Evolutionary conservation across 495 filamentous ascomycete genomes (phyloP).

Genomic region (Xylaria scruposa): DNA sequence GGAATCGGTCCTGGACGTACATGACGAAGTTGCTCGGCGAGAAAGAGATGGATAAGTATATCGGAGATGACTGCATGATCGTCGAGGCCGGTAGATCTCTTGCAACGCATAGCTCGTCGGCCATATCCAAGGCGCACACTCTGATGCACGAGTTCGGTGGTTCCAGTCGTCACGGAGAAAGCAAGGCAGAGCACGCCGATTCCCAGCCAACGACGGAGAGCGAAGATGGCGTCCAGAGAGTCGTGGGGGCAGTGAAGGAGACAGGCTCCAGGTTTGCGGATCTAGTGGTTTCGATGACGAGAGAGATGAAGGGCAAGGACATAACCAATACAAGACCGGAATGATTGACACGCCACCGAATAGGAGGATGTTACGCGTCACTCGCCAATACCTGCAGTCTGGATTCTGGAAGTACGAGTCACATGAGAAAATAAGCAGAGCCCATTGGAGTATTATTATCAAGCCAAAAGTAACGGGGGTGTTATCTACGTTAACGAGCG

Average conservation of each 20-base stretch:
- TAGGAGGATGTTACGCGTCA: neutral
- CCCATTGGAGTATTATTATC: conserved; percentile 1
- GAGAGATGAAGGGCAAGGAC: conserved; percentile 30
- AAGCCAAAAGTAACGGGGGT: neutral
- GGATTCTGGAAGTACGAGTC: neutral
- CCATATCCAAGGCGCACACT: conserved; percentile 22
- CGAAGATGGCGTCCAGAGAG: conserved; percentile 19
- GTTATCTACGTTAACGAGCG: neutral
- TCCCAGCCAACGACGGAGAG: neutral
- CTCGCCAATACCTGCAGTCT: neutral
- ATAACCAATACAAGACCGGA: neutral
- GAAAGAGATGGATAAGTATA: conserved; percentile 38
- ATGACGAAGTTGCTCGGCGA: conserved; percentile 38
- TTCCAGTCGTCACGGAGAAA: conserved; percentile 15
- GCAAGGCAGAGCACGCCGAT: conserved; percentile 7
- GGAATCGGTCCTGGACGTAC: conserved; percentile 37
- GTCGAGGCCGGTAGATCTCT: conserved; percentile 35
- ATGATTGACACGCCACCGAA: neutral
- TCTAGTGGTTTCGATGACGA: conserved; percentile 31
- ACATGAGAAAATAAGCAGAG: neutral
- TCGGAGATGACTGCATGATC: conserved; percentile 39
- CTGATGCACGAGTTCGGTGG: conserved; percentile 23
- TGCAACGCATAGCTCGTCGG: conserved; percentile 25
- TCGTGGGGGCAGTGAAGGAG: conserved; percentile 31
- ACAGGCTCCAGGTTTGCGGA: conserved; percentile 36